These are phyloP conservation scores for Leccinum pachyderme DNA, from an alignment of 1,284 basidiomycete species.

Conservation along the genomic window DNA sequence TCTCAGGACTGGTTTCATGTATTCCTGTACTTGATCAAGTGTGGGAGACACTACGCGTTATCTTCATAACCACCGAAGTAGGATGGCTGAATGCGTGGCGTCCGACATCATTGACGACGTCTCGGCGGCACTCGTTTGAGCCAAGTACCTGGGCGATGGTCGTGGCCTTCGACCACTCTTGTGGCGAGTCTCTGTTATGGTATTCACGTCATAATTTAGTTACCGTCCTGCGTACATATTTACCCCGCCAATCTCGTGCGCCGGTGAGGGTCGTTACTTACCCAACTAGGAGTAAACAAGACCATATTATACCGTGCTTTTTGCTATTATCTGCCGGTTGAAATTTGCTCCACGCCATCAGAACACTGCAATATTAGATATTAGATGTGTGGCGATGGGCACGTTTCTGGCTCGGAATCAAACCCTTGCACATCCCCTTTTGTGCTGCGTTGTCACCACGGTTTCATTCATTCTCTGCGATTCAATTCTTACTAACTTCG, in stretches of 20 bases:
- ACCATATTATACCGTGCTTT: not conserved
- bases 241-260: not conserved
- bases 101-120: not conserved
- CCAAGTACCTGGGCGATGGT: not conserved
- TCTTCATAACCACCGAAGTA: not conserved
- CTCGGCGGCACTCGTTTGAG: not conserved
- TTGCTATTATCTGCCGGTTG: not conserved
- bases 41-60: not conserved
- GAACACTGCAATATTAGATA: not conserved
- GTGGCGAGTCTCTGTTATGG: not conserved
- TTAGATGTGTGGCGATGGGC: not conserved
- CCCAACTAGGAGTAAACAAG: not conserved
- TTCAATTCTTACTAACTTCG: not conserved
- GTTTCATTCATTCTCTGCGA: not conserved
- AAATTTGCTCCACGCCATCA: not conserved
- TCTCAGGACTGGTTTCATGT: slow-evolving; percentile 1
- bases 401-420: not conserved
- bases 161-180: slow-evolving; percentile 7
- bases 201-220: not conserved
- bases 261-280: too few species aligned
- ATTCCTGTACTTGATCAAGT: not conserved
- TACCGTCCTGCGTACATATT: not conserved
- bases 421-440: not conserved
- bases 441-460: not conserved
- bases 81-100: not conserved